Percentiles rank a stretch among this genome's conserved stretches.
Conservation (phyloP, 1,139 yeast genomes). For the Nakaseomyces glabratus region DNA sequence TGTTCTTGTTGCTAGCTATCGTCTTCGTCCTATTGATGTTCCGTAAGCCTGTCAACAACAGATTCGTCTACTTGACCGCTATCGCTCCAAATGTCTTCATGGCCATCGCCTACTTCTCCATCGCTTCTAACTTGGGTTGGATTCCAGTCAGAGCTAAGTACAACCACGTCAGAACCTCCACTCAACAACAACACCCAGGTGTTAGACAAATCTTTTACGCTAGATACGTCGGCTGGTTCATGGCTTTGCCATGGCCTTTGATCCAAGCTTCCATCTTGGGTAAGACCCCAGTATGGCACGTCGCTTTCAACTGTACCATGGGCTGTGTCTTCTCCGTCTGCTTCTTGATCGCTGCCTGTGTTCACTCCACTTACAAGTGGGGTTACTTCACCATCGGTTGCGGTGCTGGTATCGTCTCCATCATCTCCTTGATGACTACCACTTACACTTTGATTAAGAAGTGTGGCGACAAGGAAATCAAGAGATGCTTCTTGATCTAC, state of each 20-base stretch:
- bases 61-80: slow-evolving; percentile 24
- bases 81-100: slow-evolving; percentile 40
- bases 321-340: slow-evolving; percentile 46
- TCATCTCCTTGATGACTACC: slow-evolving; percentile 23
- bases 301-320: slow-evolving; percentile 36
- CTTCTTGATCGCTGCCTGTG: slow-evolving; percentile 46
- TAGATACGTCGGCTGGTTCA: slow-evolving; percentile 60
- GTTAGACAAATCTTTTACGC: slow-evolving; percentile 58
- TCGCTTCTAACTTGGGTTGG: slow-evolving; percentile 64
- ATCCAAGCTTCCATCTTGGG: slow-evolving; percentile 41
- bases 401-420: slow-evolving; percentile 24
- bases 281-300: slow-evolving; percentile 34
- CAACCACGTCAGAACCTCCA: slow-evolving; percentile 39
- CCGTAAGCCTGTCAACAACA: slow-evolving; percentile 16
- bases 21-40: slow-evolving; percentile 47
- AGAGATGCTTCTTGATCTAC: slow-evolving; percentile 17
- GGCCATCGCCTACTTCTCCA: slow-evolving; percentile 48
- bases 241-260: slow-evolving; percentile 48
- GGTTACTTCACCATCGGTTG: slow-evolving; percentile 34
- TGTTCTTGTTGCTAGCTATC: slow-evolving; percentile 15
- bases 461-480: slow-evolving; percentile 18
- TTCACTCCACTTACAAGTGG: slow-evolving; percentile 56
- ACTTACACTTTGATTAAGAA: slow-evolving; percentile 20
- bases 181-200: slow-evolving; percentile 32
- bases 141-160: slow-evolving; percentile 47